A percentile compares a stretch with the other conserved stretches of the same genome.
Conservation (phyloP, 352 stramenopile species). For the Phytophthora constricta region DNA sequence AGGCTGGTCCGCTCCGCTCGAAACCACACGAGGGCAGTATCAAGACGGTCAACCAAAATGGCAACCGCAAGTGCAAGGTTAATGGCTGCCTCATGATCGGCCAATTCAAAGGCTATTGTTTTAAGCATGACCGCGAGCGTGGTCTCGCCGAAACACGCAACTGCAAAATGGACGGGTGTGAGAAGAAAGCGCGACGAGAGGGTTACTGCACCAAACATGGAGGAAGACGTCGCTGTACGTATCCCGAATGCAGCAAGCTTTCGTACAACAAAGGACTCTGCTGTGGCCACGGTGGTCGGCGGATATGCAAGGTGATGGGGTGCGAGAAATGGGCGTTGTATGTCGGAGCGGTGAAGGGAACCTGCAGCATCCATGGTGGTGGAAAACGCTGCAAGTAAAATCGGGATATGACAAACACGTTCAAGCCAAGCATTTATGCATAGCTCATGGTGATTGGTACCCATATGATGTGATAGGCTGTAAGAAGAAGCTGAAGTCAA, state of each 20-base stretch:
- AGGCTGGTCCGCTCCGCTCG: too few relatives aligned
- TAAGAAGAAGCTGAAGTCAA: too few relatives aligned
- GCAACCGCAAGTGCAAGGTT: background rate
- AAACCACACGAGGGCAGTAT: too few relatives aligned
- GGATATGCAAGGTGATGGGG: too few relatives aligned
- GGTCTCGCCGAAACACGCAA: background rate
- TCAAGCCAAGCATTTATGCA: too few relatives aligned
- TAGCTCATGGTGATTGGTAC: too few relatives aligned
- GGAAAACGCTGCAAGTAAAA: too few relatives aligned
- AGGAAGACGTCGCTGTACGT: background rate
- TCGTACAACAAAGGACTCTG: background rate
- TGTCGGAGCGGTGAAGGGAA: too few relatives aligned
- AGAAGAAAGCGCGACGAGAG: background rate
- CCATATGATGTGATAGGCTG: too few relatives aligned
- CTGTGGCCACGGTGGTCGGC: background rate
- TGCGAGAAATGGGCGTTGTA: too few relatives aligned
- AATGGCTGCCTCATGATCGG: background rate
- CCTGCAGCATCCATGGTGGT: too few relatives aligned
- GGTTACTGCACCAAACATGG: background rate
- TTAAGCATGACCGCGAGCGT: background rate
- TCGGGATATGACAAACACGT: too few relatives aligned
- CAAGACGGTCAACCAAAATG: background rate
- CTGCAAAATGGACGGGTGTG: background rate
- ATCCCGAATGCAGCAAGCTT: background rate
- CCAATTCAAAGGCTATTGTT: background rate